Evolutionary conservation across 768 basidiomycete species (phyloP).

Genomic region (Suillus subaureus): DNA sequence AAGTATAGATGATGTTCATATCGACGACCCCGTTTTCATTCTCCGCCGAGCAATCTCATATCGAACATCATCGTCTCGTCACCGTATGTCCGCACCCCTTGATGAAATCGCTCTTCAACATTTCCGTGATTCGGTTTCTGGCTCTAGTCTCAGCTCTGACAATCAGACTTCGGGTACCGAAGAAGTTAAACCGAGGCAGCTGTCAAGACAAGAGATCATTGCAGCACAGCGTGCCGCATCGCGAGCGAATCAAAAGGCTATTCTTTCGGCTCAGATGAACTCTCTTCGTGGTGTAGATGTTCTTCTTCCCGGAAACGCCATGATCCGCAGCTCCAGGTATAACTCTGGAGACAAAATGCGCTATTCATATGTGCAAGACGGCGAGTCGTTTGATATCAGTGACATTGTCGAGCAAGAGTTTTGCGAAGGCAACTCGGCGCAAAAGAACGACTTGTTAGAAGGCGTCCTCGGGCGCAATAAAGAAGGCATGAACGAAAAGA

Average conservation of each 20-base stretch:
- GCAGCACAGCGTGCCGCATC: constrained; percentile 88
- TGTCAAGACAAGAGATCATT: constrained; percentile 86
- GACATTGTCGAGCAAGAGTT: constrained; percentile 92
- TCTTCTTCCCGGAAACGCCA: constrained; percentile 78
- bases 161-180: constrained; percentile 27
- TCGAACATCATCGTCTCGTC: constrained; percentile 67
- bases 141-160: constrained; percentile 62
- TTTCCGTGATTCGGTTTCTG: constrained; percentile 60
- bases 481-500: constrained; percentile 65
- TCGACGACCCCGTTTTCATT: constrained; percentile 88
- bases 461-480: constrained; percentile 60
- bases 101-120: constrained; percentile 83
- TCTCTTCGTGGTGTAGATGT: constrained; percentile 88
- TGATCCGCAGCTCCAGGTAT: constrained; percentile 82
- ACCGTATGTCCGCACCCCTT: constrained; percentile 73
- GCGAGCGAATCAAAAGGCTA: constrained; percentile 82
- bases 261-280: constrained; percentile 85
- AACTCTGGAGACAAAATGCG: constrained; percentile 74
- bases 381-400: constrained; percentile 91
- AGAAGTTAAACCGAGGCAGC: constrained; percentile 41
- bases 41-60: constrained; percentile 82
- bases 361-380: constrained; percentile 94
- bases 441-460: constrained; percentile 66
- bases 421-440: constrained; percentile 46
- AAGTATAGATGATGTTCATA: constrained; percentile 68